Evolutionary conservation across 176 grass and related monocot genomes (phyloP), one percentile per base, ranked within the genome.

Genomic region (Zea luxurians): DNA sequence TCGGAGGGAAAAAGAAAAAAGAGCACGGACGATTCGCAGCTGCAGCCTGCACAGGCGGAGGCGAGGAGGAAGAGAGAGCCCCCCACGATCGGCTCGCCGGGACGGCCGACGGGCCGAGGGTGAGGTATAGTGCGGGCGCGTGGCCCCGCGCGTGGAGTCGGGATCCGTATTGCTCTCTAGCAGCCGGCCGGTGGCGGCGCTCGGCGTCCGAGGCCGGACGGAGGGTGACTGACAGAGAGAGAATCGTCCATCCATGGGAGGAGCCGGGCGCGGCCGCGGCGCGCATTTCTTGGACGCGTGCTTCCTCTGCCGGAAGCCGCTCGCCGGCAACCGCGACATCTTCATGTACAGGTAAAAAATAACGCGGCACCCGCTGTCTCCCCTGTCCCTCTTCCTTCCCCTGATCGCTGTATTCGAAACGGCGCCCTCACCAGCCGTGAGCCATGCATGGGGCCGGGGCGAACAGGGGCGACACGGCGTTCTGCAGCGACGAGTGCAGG

Each of bases 341-440:
- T 97, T 82, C 73, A 97, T 97, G 93, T 97, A 97, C 85, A 97
- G 90, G 90, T 97, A 18, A 15, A 18, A 10, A 27, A 27, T 27
- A 27, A 27, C 10, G 11, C 52, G 52, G 18, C 18, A 21, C 42
- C 1, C 15, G 41, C 3, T 13, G 34, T 27, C 27, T 27, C 27
- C 27, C 27, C 15, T 0, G 1, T 9, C 17, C 10, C 6, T 2
- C 4, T 61, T 16, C 17, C 1, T 5, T 27, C 13, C 2, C 0
- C 21, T 35, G 27, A 27, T 27, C 27, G 0, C 0, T 53, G 0
- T 20, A 13, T 6, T 4, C 7, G 9, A 13, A 64, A 7, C 21
- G 20, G 20, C 42, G 43, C 0, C 37, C 36, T 37, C 2, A 73
- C 27, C 2, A 37, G 48, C 47, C 36, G 36, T 50, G 16, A 27